Evolutionary conservation across 768 basidiomycete species (phyloP).

Genomic region (Russula griseocarnosa): DNA sequence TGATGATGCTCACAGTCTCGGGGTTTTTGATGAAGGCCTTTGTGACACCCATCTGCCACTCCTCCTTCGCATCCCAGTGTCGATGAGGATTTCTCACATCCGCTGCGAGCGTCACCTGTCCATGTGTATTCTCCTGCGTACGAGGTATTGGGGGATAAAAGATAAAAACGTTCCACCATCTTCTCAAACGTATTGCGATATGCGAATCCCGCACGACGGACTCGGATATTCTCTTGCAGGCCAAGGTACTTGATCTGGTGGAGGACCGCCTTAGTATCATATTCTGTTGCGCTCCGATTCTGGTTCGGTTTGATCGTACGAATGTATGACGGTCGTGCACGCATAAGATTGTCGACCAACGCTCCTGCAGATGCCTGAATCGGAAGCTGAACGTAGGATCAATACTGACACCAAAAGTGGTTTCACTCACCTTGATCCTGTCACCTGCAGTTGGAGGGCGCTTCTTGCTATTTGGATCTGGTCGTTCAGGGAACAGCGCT

Average conservation of each 20-base stretch:
- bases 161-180: conserved; percentile 97
- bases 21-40: conserved; percentile 99
- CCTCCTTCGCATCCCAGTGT: conserved; percentile 95
- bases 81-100: conserved; percentile 88
- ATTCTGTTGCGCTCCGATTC: conserved; percentile 88
- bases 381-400: conserved; percentile 5
- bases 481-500: conserved; percentile 85
- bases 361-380: conserved; percentile 84
- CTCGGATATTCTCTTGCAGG: conserved; percentile 96
- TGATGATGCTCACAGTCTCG: conserved; percentile 66
- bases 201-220: conserved; percentile 95
- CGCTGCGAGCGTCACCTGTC: conserved; percentile 85
- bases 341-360: conserved; percentile 96
- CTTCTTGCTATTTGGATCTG: conserved; percentile 96
- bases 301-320: conserved; percentile 99
- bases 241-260: conserved; percentile 99
- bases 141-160: conserved; percentile 90
- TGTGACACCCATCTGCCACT: conserved; percentile 99
- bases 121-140: conserved; percentile 99
- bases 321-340: conserved; percentile 95
- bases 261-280: conserved; percentile 89
- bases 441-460: conserved; percentile 96
- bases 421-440: conserved; percentile 76
- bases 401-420: background rate
- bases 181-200: conserved; percentile 98